phyloP scores from a whole-genome alignment of 768 basidiomycete genomes.

The Amanita pseudoporphyria region DNA sequence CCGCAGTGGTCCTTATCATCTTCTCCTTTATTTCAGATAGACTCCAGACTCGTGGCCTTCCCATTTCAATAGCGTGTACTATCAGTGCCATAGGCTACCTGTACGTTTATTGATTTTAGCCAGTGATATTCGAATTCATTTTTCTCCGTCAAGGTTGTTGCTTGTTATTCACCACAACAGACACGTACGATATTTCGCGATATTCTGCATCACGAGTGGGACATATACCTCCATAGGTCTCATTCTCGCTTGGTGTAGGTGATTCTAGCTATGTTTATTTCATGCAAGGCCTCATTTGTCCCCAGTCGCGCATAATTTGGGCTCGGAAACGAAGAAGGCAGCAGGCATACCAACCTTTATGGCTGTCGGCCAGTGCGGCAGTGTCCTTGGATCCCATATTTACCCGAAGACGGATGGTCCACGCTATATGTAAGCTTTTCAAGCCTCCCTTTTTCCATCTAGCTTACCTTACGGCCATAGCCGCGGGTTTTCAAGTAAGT shows the following conservation, averaged over 20 bases:
- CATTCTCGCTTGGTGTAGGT: conserved; percentile 70
- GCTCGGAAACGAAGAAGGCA: conserved; percentile 70
- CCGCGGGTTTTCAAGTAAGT: conserved; percentile 50
- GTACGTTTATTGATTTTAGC: conserved; percentile 32
- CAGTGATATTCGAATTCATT: conserved; percentile 12
- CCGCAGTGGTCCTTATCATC: conserved; percentile 58
- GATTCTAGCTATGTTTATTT: no score
- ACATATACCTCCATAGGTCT: conserved; percentile 72
- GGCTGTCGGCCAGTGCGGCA: conserved; percentile 73
- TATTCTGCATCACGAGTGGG: conserved; percentile 67
- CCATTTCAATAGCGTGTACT: conserved; percentile 32
- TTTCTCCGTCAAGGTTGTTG: conserved; percentile 33
- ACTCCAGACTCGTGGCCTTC: conserved; percentile 47
- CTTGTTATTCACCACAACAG: conserved; percentile 42
- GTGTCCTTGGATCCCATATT: conserved; percentile 65
- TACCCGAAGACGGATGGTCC: conserved; percentile 60
- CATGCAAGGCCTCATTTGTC: no score
- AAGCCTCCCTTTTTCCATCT: no score
- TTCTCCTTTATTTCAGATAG: conserved; percentile 63
- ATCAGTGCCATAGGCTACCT: conserved; percentile 56
- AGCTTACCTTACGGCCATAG: conserved; percentile 24
- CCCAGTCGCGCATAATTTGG: conserved; percentile 62
- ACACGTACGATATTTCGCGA: conserved; percentile 68
- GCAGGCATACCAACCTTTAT: conserved; percentile 73
- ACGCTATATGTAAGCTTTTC: conserved; percentile 47